Conservation (phyloP, 2,329 filamentous ascomycete species). For the Verticillium zaregamsianum region DNA sequence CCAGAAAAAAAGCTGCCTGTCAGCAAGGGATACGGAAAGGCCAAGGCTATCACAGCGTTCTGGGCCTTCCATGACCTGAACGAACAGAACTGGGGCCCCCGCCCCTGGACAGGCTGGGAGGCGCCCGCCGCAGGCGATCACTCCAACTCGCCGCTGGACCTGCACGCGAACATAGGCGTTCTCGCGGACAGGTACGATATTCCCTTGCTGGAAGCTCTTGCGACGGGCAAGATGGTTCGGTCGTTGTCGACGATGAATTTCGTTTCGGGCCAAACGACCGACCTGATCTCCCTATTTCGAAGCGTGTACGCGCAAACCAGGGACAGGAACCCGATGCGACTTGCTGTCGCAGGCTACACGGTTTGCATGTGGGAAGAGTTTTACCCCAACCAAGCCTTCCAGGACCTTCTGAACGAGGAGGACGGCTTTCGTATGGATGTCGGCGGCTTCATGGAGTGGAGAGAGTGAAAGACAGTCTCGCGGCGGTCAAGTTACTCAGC, state of each 20-base stretch:
- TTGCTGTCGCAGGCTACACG: neutral
- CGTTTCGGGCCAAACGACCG: neutral
- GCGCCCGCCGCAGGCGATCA: neutral
- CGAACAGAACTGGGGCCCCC: neutral
- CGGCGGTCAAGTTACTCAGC: too few relatives aligned
- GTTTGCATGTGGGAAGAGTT: neutral
- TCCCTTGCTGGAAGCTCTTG: neutral
- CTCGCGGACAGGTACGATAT: neutral
- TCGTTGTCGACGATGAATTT: neutral
- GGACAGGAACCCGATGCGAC: neutral
- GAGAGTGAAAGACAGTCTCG: neutral
- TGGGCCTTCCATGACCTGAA: neutral
- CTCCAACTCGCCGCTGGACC: neutral
- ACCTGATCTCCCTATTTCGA: neutral
- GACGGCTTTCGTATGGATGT: neutral
- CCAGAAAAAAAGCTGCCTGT: neutral
- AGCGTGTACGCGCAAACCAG: neutral
- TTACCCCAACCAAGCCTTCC: neutral
- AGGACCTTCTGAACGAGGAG: neutral
- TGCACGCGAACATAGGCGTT: neutral
- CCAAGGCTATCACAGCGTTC: neutral
- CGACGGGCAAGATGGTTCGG: neutral
- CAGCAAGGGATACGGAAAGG: neutral
- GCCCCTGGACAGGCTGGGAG: neutral
- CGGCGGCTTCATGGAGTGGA: neutral